A percentile compares a stretch with the other conserved stretches of the same genome.
phyloP scores from a whole-genome alignment of 352 stramenopile species.

The Globisporangium camurandrum region DNA sequence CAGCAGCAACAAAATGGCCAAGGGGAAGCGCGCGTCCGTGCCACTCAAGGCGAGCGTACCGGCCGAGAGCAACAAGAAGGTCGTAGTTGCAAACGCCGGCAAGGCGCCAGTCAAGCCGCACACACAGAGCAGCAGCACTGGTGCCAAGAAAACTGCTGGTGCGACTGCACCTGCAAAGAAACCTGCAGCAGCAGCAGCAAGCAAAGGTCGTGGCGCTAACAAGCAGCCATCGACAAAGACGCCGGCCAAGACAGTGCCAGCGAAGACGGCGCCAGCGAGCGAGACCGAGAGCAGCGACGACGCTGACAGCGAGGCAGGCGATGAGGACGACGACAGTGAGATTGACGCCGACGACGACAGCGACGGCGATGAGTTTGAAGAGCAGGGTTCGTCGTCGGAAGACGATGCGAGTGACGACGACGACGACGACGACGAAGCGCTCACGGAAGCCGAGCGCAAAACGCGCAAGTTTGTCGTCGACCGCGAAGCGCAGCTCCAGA shows the following conservation, averaged over 20 bases:
- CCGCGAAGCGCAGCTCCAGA: conserved; percentile 66
- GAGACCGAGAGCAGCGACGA: conserved; percentile 18
- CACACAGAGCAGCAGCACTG: neutral
- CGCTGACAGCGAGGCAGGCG: conserved; percentile 10
- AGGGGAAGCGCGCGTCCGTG: conserved; percentile 10
- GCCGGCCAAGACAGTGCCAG: too few species aligned
- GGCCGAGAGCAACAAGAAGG: conserved; percentile 15
- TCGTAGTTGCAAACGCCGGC: conserved; percentile 3
- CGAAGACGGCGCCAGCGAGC: conserved; percentile 14
- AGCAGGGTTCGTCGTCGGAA: conserved; percentile 78
- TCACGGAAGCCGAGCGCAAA: conserved; percentile 79
- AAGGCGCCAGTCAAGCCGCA: neutral
- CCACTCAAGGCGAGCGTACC: conserved; percentile 17
- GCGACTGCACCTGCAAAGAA: neutral
- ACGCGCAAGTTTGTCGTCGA: conserved; percentile 63
- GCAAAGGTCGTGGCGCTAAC: conserved; percentile 1
- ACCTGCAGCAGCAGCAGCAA: conserved; percentile 10
- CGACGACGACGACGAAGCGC: conserved; percentile 62
- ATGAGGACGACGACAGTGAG: conserved; percentile 36
- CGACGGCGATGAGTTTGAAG: conserved; percentile 78
- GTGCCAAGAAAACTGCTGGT: conserved; percentile 2
- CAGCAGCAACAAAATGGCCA: conserved; percentile 10
- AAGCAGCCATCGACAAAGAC: conserved; percentile 8
- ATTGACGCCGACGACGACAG: conserved; percentile 48
- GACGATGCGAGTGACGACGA: conserved; percentile 42